Conservation (phyloP, 768 basidiomycete species). For the Xerocomellus amylosporus region DNA sequence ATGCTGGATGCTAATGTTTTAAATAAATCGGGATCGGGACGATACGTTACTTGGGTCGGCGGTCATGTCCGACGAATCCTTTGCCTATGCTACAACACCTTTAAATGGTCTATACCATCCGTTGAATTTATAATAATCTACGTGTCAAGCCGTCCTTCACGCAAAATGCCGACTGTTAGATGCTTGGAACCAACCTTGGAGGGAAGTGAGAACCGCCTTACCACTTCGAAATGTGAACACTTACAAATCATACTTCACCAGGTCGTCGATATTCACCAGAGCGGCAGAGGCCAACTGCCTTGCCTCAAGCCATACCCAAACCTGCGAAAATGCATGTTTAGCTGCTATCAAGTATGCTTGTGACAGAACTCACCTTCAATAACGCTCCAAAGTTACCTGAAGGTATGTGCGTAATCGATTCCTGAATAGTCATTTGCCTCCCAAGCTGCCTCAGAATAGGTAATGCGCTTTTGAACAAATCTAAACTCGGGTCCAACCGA, state of each 20-base stretch:
- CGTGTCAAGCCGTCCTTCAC: background rate
- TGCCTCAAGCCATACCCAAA: slow-evolving; percentile 94
- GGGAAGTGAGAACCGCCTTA: slow-evolving; percentile 14
- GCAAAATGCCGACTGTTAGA: slow-evolving; percentile 29
- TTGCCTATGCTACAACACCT: slow-evolving; percentile 20
- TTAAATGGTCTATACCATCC: background rate
- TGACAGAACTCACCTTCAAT: slow-evolving; percentile 66
- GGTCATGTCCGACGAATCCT: slow-evolving; percentile 4
- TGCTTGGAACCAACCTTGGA: slow-evolving; percentile 49
- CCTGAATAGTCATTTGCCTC: slow-evolving; percentile 81
- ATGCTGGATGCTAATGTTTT: background rate
- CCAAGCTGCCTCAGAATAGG: slow-evolving; percentile 93
- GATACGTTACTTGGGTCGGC: slow-evolving; percentile 9
- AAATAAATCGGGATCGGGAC: slow-evolving; percentile 13
- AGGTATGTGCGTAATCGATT: slow-evolving; percentile 58
- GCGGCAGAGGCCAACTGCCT: slow-evolving; percentile 80
- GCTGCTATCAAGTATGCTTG: background rate
- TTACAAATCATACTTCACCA: slow-evolving; percentile 85
- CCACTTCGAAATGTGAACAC: slow-evolving; percentile 28
- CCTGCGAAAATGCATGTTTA: slow-evolving; percentile 38
- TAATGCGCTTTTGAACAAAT: slow-evolving; percentile 92
- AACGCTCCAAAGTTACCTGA: slow-evolving; percentile 77
- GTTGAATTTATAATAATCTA: slow-evolving; percentile 14
- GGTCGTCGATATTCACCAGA: slow-evolving; percentile 76
- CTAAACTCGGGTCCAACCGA: slow-evolving; percentile 86